Base-by-base conservation (phyloP, 1,284 basidiomycete genomes). In the Cutaneotrichosporon sp. region DNA sequence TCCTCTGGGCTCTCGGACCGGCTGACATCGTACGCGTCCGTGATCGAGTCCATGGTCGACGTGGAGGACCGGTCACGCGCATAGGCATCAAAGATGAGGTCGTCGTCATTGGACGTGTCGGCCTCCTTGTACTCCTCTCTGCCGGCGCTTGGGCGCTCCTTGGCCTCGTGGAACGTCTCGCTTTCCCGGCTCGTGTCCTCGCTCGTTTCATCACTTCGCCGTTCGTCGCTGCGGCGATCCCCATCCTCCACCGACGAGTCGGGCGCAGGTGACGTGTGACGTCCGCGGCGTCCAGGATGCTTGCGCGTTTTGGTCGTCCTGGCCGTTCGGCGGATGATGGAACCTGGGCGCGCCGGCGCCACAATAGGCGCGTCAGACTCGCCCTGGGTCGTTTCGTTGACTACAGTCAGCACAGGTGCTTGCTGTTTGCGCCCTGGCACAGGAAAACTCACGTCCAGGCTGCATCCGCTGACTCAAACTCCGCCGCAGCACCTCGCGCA, bases 261-360 rank as follows among this genome's bases (percentile, higher is more conserved):
- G 58, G 59, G 18, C 68, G 81, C 23, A 33, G 46, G 78, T 67
- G 66, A 54, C 75, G 65, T 8, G 73, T 68, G 13, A 30, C 26
- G 26, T 30, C 26, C 26, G 26, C 26, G 73, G 70, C 5, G 72
- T 74, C 3, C 83, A 10, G 30, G 71, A n/a, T 85, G 79, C 76
- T 97, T 98, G 51, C 94, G 84, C 66, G 97, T 96, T 78, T 92
- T 93, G 3, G 94, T 98, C 26, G 26, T 30, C 18, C 93, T 84
- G 8, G 90, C 91, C 12, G 90, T 84, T 42, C 94, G 85, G 26
- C 91, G 88, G 13, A 98, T 80, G 64, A 93, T 91, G 70, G 87
- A 72, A 13, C 88, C 88, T 1, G 89, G 90, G 43, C 85, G 84
- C 33, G 88, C 89, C 5, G 92, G 83, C 55, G 96, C 87, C 64